These are phyloP conservation scores for Solanum megistacrolobum DNA, from an alignment of 257 asterid genomes.

Conservation along the genomic window DNA sequence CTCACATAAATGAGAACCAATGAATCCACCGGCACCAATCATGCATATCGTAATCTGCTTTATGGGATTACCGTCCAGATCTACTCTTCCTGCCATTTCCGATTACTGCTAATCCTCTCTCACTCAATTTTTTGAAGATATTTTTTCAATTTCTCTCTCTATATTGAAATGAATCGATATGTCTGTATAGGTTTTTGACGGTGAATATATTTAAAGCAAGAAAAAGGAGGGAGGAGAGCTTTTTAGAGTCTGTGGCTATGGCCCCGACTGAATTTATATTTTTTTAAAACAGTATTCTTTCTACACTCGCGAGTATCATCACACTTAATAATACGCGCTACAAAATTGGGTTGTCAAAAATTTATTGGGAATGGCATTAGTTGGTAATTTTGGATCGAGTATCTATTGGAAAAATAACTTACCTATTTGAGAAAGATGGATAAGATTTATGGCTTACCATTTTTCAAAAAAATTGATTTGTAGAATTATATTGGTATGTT, in stretches of 20 bases:
- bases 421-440: too few relatives aligned
- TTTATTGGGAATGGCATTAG: background rate
- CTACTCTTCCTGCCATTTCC: constrained; percentile 70
- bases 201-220: constrained; percentile 44
- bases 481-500: too few relatives aligned
- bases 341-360: background rate
- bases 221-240: constrained; percentile 26
- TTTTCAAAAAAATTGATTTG: too few relatives aligned
- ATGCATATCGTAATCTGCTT: constrained; percentile 74
- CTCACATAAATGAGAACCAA: constrained; percentile 96
- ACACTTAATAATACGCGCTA: background rate
- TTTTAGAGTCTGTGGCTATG: constrained; percentile 1
- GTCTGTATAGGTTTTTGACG: background rate
- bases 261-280: background rate
- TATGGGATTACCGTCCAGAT: constrained; percentile 80
- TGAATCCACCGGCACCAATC: constrained; percentile 98
- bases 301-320: background rate
- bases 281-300: background rate
- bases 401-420: too few relatives aligned
- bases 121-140: background rate
- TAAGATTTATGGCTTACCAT: rapidly evolving
- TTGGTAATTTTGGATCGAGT: background rate
- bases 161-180: background rate
- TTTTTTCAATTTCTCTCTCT: background rate
- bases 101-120: background rate